Conservation (phyloP, 352 stramenopile species). For the Hyaloperonospora brassicae region DNA sequence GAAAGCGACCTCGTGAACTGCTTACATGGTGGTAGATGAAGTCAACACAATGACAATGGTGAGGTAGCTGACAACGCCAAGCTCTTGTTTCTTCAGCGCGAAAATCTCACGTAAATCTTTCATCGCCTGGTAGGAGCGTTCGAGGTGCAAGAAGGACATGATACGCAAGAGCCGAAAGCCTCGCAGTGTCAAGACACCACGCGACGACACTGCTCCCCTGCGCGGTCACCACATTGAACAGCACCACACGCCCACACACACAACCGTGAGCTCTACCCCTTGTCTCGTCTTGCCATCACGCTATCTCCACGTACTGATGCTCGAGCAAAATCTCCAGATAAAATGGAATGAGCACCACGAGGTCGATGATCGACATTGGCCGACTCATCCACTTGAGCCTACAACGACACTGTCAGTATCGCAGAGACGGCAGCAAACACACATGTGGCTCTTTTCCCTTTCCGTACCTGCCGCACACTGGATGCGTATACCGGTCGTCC, state of each 20-base stretch:
- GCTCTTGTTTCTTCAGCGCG: conserved; percentile 60
- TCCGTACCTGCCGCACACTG: conserved; percentile 42
- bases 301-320: conserved; percentile 34
- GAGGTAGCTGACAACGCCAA: conserved; percentile 73
- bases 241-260: too few species aligned
- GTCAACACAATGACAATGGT: conserved; percentile 73
- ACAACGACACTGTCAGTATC: not conserved
- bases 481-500: conserved; percentile 51
- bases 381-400: conserved; percentile 73
- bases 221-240: not conserved
- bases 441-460: not conserved
- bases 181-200: conserved; percentile 58
- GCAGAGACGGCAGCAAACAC: not conserved
- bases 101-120: conserved; percentile 76
- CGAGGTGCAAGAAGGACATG: conserved; percentile 73
- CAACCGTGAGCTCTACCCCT: not conserved
- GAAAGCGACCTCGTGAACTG: not conserved
- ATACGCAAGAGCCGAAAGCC: conserved; percentile 64
- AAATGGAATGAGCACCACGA: conserved; percentile 68
- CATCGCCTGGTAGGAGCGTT: conserved; percentile 70
- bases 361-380: conserved; percentile 76
- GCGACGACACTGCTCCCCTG: conserved; percentile 33
- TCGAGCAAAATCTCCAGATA: conserved; percentile 73
- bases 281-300: not conserved
- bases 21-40: conserved; percentile 78